A percentile compares a stretch with the other conserved stretches of the same genome.
Conservation (phyloP, 2,329 filamentous ascomycete genomes). For the Fusarium sp. region DNA sequence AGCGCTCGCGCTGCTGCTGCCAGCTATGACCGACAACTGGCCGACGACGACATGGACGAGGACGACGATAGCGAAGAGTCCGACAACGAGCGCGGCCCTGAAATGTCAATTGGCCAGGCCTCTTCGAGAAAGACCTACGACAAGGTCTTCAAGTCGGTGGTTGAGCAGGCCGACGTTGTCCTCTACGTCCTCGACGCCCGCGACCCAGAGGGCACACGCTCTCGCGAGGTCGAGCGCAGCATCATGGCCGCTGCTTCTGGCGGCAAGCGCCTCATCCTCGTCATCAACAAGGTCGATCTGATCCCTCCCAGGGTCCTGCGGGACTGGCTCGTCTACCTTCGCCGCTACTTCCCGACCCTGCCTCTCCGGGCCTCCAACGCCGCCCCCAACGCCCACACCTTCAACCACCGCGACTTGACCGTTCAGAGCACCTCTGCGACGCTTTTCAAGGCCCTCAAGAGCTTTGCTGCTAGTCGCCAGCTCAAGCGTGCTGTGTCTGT, state of each 20-base stretch:
- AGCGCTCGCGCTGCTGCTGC: conserved; percentile 81
- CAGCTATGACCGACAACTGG: conserved; percentile 72
- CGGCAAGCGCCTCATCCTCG: conserved; percentile 86
- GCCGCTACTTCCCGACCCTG: conserved; percentile 88
- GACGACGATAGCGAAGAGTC: conserved; percentile 52
- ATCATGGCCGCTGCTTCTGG: conserved; percentile 87
- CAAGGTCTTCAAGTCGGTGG: conserved; percentile 94
- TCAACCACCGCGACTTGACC: conserved; percentile 89
- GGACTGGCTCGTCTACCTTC: conserved; percentile 83
- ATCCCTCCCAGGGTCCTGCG: conserved; percentile 83
- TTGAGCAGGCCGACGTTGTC: conserved; percentile 87
- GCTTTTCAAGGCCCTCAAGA: conserved; percentile 88
- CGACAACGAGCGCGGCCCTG: conserved; percentile 64
- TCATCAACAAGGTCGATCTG: conserved; percentile 96
- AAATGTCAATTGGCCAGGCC: conserved; percentile 60
- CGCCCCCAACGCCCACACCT: conserved; percentile 85
- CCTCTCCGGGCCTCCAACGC: conserved; percentile 84
- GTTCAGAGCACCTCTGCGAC: conserved; percentile 84
- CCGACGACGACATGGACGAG: conserved; percentile 65
- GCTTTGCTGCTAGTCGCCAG: conserved; percentile 81
- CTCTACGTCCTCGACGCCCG: conserved; percentile 93
- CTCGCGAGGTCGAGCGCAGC: conserved; percentile 86
- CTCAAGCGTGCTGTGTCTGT: conserved; percentile 90
- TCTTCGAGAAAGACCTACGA: conserved; percentile 87
- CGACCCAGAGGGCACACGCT: conserved; percentile 89